Evolutionary conservation across 257 asterid genomes (phyloP).

Genomic region (Solanum pennellii): DNA sequence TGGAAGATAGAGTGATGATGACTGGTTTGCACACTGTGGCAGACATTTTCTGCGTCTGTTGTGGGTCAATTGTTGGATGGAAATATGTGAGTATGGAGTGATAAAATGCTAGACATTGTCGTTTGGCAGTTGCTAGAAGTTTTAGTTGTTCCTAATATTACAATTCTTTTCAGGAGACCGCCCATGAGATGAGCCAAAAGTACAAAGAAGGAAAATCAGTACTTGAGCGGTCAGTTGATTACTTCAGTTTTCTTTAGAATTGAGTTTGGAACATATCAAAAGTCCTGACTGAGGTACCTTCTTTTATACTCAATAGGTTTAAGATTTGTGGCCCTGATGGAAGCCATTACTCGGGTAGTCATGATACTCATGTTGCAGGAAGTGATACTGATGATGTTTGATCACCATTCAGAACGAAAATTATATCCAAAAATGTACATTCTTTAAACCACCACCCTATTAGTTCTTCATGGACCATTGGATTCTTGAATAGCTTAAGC

Average conservation of each 20-base stretch:
- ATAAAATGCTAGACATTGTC: background rate
- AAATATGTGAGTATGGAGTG: conserved; percentile 44
- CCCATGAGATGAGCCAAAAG: conserved; percentile 9
- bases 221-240: conserved; percentile 11
- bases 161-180: conserved; percentile 33
- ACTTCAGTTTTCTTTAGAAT: background rate
- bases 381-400: conserved; percentile 55
- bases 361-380: conserved; percentile 45
- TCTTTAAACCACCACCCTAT: conserved; percentile 8
- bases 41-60: conserved; percentile 54
- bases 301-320: conserved; percentile 1
- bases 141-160: background rate
- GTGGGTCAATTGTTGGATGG: conserved; percentile 77
- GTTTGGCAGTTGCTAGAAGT: background rate
- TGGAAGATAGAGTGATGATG: conserved; percentile 64
- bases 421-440: conserved; percentile 32
- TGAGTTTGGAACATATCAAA: background rate
- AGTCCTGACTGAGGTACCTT: background rate
- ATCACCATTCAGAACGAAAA: background rate
- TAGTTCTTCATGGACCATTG: background rate
- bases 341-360: conserved; percentile 36
- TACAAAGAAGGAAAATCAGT: conserved; percentile 21
- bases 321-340: conserved; percentile 11
- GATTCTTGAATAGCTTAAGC: background rate
- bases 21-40: conserved; percentile 62